phyloP scores from a whole-genome alignment of 176 grass and related monocot species.

The Poa annua region DNA sequence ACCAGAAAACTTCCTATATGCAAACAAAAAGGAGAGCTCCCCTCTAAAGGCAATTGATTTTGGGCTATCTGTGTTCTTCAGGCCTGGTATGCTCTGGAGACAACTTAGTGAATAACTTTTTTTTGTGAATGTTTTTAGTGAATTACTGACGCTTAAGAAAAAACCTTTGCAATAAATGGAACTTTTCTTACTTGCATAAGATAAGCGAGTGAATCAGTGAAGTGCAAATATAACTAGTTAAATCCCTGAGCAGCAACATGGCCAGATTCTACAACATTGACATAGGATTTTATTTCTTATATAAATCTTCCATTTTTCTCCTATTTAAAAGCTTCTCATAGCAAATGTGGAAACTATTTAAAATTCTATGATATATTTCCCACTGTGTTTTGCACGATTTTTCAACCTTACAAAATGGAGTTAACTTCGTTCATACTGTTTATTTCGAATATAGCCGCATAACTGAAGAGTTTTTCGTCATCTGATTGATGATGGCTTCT shows the following conservation, averaged over 20 bases:
- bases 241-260: background rate
- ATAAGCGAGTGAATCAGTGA: background rate
- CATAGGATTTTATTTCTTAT: background rate
- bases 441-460: constrained; percentile 25
- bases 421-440: constrained; percentile 23
- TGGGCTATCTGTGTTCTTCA: constrained; percentile 91
- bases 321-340: background rate
- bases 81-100: constrained; percentile 60
- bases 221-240: background rate
- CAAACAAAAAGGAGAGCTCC: constrained; percentile 87
- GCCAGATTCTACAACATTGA: background rate
- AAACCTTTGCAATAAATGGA: constrained; percentile 13
- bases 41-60: constrained; percentile 98
- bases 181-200: constrained; percentile 25
- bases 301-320: background rate
- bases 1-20: constrained; percentile 95
- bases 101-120: background rate
- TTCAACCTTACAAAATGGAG: constrained; percentile 32
- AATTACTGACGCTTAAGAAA: constrained; percentile 23
- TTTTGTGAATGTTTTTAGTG: too few relatives aligned
- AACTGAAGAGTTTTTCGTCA: constrained; percentile 21
- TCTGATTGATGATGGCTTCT: constrained; percentile 8
- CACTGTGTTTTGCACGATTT: constrained; percentile 11
- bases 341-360: background rate
- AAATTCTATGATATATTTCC: background rate